phyloP scores from a whole-genome alignment of 2,329 filamentous ascomycete species.

The Colletotrichum sp. region DNA sequence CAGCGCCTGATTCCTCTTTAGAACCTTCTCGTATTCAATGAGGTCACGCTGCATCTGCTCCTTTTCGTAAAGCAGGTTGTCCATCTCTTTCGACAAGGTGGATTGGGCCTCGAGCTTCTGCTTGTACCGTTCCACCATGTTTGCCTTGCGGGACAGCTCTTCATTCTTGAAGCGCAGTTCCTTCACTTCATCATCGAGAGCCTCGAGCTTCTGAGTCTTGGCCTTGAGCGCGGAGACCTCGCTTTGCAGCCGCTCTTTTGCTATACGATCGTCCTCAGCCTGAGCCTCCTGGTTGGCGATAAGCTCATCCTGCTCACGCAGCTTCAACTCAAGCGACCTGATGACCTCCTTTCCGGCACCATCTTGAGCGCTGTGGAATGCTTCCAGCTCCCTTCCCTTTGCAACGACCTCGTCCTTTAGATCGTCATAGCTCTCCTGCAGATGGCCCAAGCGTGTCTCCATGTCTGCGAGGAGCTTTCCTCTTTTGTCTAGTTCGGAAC shows the following conservation, averaged over 20 bases:
- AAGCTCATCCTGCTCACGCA: slow-evolving; percentile 72
- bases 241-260: slow-evolving; percentile 50
- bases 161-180: slow-evolving; percentile 64
- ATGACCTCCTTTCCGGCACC: slow-evolving; percentile 58
- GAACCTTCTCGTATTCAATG: slow-evolving; percentile 34
- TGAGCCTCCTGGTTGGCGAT: slow-evolving; percentile 75
- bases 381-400: slow-evolving; percentile 58
- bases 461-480: slow-evolving; percentile 65
- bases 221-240: slow-evolving; percentile 54
- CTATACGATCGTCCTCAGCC: slow-evolving; percentile 55
- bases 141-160: slow-evolving; percentile 66
- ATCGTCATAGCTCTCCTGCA: slow-evolving; percentile 69
- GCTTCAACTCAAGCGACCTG: slow-evolving; percentile 58
- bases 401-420: slow-evolving; percentile 67
- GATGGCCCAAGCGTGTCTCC: slow-evolving; percentile 62
- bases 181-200: slow-evolving; percentile 63
- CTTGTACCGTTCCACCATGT: slow-evolving; percentile 66
- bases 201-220: slow-evolving; percentile 53
- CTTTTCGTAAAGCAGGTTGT: slow-evolving; percentile 59
- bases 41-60: slow-evolving; percentile 57
- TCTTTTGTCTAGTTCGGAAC: slow-evolving; percentile 55
- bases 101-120: slow-evolving; percentile 66
- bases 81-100: slow-evolving; percentile 59
- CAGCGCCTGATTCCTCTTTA: slow-evolving; percentile 39
- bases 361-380: slow-evolving; percentile 55